phyloP scores from a whole-genome alignment of 1,284 basidiomycete genomes.

The Mycena citricolor region DNA sequence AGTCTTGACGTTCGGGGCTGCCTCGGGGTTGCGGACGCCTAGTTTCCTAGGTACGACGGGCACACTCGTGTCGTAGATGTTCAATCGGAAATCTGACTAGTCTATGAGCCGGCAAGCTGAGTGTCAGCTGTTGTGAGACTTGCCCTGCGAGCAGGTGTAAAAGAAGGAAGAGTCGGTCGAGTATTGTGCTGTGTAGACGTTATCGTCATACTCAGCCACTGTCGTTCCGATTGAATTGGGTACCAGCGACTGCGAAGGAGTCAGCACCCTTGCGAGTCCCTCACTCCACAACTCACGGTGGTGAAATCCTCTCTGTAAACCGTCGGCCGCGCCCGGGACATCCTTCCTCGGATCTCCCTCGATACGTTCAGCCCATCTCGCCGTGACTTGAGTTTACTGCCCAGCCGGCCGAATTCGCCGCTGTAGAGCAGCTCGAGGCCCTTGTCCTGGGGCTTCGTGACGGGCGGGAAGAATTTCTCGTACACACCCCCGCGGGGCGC shows the following conservation, averaged over 20 bases:
- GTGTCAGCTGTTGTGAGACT: too few relatives aligned
- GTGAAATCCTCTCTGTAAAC: slow-evolving; percentile 53
- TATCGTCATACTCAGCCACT: slow-evolving; percentile 78
- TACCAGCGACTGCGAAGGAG: slow-evolving; percentile 61
- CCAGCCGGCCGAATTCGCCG: slow-evolving; percentile 84
- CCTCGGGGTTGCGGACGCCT: slow-evolving; percentile 17
- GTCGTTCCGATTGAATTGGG: slow-evolving; percentile 88
- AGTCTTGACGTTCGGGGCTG: slow-evolving; percentile 46
- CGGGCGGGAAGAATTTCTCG: slow-evolving; percentile 49
- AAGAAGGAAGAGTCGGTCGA: slow-evolving; percentile 83
- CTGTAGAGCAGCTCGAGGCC: slow-evolving; percentile 73
- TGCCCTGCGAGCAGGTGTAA: slow-evolving; percentile 81
- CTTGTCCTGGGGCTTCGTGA: slow-evolving; percentile 65
- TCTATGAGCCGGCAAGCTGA: slow-evolving; percentile 13
- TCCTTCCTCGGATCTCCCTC: slow-evolving; percentile 45
- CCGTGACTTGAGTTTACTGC: slow-evolving; percentile 43
- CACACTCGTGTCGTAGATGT: slow-evolving; percentile 79
- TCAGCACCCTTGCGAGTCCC: too few relatives aligned
- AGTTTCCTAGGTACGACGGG: slow-evolving; percentile 39
- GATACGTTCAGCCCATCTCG: slow-evolving; percentile 47
- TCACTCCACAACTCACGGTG: slow-evolving; percentile 48
- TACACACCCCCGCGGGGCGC: too few relatives aligned
- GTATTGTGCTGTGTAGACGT: slow-evolving; percentile 93
- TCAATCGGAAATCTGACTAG: slow-evolving; percentile 81
- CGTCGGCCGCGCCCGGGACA: slow-evolving; percentile 36